These are phyloP conservation scores for Microcos paniculata DNA, from an alignment of 345 rosid species.

Conservation along the genomic window DNA sequence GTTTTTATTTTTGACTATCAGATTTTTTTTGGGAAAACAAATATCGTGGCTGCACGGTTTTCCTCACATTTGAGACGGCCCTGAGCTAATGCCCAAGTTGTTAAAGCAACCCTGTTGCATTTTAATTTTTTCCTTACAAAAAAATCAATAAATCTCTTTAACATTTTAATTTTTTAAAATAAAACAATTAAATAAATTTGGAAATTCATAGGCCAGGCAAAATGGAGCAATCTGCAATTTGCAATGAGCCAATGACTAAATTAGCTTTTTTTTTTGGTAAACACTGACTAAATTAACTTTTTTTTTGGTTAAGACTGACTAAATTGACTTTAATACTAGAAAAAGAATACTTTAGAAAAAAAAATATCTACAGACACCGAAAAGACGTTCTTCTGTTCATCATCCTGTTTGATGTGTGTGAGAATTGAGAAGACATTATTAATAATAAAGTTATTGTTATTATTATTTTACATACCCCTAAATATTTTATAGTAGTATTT, in stretches of 20 bases:
- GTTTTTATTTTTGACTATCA: background rate
- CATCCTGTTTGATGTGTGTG: background rate
- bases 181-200: background rate
- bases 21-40: background rate
- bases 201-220: background rate
- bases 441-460: background rate
- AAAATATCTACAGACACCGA: background rate
- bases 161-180: background rate
- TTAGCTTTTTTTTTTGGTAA: too few species aligned
- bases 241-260: too few species aligned
- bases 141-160: background rate
- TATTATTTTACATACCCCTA: conserved; percentile 8
- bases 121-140: background rate
- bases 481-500: conserved; percentile 21
- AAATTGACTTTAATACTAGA: background rate
- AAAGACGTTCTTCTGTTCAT: background rate
- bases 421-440: background rate
- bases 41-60: conserved; percentile 10
- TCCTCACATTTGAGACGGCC: background rate
- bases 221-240: background rate
- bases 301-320: too few species aligned
- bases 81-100: background rate
- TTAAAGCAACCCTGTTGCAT: conserved; percentile 23
- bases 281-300: too few species aligned
- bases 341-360: background rate